Evolutionary conservation across 2,329 filamentous ascomycete species (phyloP).

Genomic region (Emericellopsis atlantica): DNA sequence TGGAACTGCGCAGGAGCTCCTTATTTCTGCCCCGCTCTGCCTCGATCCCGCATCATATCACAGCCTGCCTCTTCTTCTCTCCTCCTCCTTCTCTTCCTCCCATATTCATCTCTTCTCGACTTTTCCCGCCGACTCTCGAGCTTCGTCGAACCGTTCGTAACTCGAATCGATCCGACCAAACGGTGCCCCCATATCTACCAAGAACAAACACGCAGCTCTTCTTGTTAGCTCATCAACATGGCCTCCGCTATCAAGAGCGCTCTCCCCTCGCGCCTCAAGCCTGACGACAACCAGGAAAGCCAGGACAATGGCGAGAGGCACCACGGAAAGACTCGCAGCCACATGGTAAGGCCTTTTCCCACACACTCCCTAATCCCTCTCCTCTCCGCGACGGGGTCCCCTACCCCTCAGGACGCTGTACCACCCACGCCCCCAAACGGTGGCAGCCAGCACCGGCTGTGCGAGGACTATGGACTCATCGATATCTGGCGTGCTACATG

Average conservation of each 20-base stretch:
- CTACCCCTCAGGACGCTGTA: too few species aligned
- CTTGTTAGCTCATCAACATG: slow-evolving; percentile 33
- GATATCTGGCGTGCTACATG: too few species aligned
- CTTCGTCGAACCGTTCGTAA: slow-evolving; percentile 4
- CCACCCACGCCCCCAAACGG: too few species aligned
- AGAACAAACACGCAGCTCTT: too few species aligned
- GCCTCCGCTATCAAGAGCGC: slow-evolving; percentile 60
- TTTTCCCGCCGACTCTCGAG: neutral
- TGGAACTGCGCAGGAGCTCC: neutral
- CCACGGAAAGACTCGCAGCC: slow-evolving; percentile 75
- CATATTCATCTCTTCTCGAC: neutral
- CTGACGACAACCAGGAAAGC: slow-evolving; percentile 29
- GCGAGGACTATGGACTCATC: too few species aligned
- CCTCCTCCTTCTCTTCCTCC: neutral
- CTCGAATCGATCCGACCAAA: neutral
- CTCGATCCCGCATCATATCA: neutral
- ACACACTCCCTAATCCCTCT: slow-evolving; percentile 2
- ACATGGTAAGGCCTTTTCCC: slow-evolving; percentile 54
- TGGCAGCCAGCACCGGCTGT: too few species aligned
- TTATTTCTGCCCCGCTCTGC: neutral
- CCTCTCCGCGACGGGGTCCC: neutral
- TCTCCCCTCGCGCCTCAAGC: slow-evolving; percentile 75
- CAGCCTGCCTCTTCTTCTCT: neutral
- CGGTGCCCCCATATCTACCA: too few species aligned
- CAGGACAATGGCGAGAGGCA: slow-evolving; percentile 46